These are phyloP conservation scores for Ceratocystis colombiana DNA, from an alignment of 2,329 filamentous ascomycete genomes.

Conservation along the genomic window DNA sequence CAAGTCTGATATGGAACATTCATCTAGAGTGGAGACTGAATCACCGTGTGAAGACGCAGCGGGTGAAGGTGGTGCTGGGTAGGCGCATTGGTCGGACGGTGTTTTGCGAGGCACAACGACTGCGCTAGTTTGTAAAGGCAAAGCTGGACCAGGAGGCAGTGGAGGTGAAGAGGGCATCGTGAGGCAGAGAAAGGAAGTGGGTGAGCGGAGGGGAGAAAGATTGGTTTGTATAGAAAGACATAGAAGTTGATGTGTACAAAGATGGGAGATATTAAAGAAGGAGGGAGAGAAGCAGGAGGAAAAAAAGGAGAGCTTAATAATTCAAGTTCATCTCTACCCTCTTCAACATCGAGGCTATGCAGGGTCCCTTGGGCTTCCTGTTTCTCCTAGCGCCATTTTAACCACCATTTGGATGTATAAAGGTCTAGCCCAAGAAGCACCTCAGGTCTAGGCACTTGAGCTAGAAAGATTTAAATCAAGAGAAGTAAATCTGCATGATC, in stretches of 20 bases:
- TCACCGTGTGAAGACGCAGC: constrained; percentile 30
- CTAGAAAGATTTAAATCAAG: too few species aligned
- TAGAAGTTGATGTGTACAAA: too few species aligned
- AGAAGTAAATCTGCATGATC: too few species aligned
- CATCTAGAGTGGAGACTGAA: constrained; percentile 16
- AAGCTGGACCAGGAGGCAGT: constrained; percentile 16
- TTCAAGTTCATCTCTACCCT: not conserved
- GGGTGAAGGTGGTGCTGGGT: constrained; percentile 42
- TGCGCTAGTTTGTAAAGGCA: constrained; percentile 40
- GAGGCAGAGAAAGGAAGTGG: not conserved
- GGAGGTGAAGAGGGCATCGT: constrained; percentile 21
- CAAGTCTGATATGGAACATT: constrained; percentile 24
- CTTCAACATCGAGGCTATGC: not conserved
- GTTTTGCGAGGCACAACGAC: constrained; percentile 38
- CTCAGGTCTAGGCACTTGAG: not conserved
- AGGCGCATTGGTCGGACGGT: not conserved
- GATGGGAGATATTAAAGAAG: not conserved
- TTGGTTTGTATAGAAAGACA: not conserved
- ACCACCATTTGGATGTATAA: not conserved
- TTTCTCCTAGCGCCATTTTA: not conserved
- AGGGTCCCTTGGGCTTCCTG: not conserved
- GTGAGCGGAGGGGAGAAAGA: not conserved
- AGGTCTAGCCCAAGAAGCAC: not conserved
- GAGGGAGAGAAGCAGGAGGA: not conserved
- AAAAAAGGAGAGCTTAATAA: not conserved